Evolutionary conservation across 2,329 filamentous ascomycete species (phyloP).

Genomic region (Penicillium sp.): DNA sequence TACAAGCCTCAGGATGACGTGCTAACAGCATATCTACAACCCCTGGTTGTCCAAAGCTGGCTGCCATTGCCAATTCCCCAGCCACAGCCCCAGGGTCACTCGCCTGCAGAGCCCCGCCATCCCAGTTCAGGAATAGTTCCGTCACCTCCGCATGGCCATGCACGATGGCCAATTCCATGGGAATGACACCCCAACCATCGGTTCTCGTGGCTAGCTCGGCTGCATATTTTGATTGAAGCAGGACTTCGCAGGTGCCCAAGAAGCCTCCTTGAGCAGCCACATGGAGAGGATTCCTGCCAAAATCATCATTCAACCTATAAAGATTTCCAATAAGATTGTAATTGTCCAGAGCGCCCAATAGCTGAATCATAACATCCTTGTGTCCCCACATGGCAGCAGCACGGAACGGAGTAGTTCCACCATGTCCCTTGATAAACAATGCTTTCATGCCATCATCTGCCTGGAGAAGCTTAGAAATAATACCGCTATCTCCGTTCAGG

Average conservation of each 20-base stretch:
- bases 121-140: conserved; percentile 1
- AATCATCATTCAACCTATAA: neutral
- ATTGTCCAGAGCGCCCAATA: neutral
- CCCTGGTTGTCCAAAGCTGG: neutral
- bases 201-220: neutral
- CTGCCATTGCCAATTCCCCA: neutral
- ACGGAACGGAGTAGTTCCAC: conserved; percentile 3
- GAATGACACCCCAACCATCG: neutral
- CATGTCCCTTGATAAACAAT: neutral
- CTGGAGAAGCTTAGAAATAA: neutral
- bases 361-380: conserved; percentile 1
- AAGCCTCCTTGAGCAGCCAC: neutral
- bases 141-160: neutral
- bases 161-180: neutral
- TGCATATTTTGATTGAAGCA: conserved; percentile 1
- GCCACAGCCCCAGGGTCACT: neutral
- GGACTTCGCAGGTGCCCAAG: neutral
- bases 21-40: conserved; percentile 1
- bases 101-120: neutral
- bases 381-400: conserved; percentile 2
- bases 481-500: neutral
- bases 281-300: neutral
- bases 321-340: neutral
- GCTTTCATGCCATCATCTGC: neutral
- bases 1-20: neutral